Evolutionary conservation across 306 rosid species (phyloP), one percentile per base, ranked within the genome.

Genomic region (Corylus americana): DNA sequence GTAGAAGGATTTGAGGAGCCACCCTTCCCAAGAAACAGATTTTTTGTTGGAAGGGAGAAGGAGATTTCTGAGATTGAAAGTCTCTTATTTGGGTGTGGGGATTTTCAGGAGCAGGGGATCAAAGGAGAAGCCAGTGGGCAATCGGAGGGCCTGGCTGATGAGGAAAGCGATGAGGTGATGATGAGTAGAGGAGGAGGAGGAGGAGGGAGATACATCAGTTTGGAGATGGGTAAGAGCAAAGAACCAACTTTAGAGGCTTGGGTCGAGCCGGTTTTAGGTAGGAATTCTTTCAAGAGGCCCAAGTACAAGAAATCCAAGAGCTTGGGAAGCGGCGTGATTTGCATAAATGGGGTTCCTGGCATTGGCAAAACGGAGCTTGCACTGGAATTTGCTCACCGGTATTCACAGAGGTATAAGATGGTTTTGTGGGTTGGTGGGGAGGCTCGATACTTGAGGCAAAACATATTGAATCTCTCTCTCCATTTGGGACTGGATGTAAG

Each of bases 391-490:
- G 93, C 96, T 73, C 85, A 92, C 45, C 86, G 91, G 79, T 89
- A 88, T 63, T 76, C 84, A 63, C 97, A 90, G 75, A 87, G 92
- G 75, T 94, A 94, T 76, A 92, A 88, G 83, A 91, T 88, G 96
- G 94, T 94, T 12, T 75, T 94, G 87, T 94, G 98, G 98, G 87
- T 92, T 51, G 92, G 94, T 70, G 98, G 98, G 48, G 97, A 92
- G 74, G 93, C 91, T 78, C 79, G 92, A 69, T 88, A 92, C 61
- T 87, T 94, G 31, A 86, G 96, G 87, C 96, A 89, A 76, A 92
- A 89, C 81, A 81, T 92, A 70, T 74, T 94, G 86, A 90, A 94
- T 78, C 69, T 94, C 59, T 92, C 97, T n/a, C 72, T 83, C 57
- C 76, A 77, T 74, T 81, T 94, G 61, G 92, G 97, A 9, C 74